Conservation (phyloP, 106 monocot genomes). For the Cymbidium sinense region DNA sequence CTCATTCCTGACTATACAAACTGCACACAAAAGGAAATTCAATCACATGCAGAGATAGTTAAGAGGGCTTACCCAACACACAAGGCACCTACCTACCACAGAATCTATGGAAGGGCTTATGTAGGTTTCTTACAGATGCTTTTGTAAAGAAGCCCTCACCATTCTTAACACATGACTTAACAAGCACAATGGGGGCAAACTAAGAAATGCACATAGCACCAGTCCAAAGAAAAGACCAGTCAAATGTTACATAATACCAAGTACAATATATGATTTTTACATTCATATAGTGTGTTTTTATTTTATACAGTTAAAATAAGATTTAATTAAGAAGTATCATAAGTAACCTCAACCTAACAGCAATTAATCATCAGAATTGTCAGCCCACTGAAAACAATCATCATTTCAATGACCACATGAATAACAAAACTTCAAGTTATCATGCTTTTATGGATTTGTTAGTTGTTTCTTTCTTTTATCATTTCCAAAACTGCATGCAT, state of each 20-base stretch:
- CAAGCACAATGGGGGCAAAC: neutral
- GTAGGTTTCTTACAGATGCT: neutral
- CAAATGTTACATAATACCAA: neutral
- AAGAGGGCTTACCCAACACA: too few species aligned
- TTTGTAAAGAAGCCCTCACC: neutral
- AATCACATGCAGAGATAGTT: too few species aligned
- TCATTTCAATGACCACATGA: neutral
- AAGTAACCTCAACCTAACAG: neutral
- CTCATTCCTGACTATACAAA: too few species aligned
- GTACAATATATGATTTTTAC: neutral
- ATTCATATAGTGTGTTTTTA: neutral
- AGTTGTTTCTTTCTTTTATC: neutral
- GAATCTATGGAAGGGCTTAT: neutral
- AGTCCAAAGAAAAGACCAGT: neutral
- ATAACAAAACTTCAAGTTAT: neutral
- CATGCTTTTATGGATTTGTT: neutral
- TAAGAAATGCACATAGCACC: neutral
- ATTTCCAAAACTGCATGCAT: neutral
- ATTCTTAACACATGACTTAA: neutral
- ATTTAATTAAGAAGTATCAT: neutral
- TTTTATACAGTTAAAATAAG: neutral
- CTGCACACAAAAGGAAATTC: too few species aligned
- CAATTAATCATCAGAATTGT: neutral
- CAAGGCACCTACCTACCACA: neutral
- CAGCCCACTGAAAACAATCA: neutral